These are phyloP conservation scores for Coemansia sp. DNA, from an alignment of 192 early-diverging fungal genomes.

Conservation along the genomic window DNA sequence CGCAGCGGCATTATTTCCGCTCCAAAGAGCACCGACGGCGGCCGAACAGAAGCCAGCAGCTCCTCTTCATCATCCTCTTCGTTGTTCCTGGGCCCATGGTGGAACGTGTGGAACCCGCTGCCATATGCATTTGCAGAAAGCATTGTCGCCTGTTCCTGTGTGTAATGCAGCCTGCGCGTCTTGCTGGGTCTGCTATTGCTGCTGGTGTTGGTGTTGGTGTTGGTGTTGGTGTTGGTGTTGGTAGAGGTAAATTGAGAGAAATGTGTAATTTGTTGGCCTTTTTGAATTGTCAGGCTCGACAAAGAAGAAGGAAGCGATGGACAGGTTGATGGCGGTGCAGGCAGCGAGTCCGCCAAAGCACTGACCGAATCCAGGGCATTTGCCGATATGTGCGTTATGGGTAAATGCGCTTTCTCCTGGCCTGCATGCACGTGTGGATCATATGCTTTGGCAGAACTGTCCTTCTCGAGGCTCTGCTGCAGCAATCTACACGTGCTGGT, in stretches of 20 bases:
- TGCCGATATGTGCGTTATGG: background rate
- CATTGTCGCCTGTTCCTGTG: background rate
- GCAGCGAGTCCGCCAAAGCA: background rate
- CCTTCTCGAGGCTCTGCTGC: too few relatives aligned
- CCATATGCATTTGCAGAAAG: constrained; percentile 1
- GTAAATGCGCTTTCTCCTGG: background rate
- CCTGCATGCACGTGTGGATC: background rate
- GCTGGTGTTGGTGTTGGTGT: too few relatives aligned
- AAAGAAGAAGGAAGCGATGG: background rate
- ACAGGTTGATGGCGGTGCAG: background rate
- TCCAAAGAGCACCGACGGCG: constrained; percentile 33
- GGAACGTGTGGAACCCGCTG: background rate
- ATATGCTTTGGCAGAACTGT: background rate
- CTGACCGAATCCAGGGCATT: background rate
- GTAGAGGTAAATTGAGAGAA: too few relatives aligned
- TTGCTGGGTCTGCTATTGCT: background rate
- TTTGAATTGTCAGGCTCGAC: background rate
- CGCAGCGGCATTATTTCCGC: background rate
- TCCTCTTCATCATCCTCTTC: background rate
- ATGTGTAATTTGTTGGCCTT: too few relatives aligned
- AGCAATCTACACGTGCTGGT: background rate
- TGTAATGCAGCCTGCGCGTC: background rate
- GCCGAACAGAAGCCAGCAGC: constrained; percentile 24
- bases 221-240: too few relatives aligned
- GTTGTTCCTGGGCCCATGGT: background rate